phyloP scores from a whole-genome alignment of 352 stramenopile genomes.

The Globisporangium spinosum region DNA sequence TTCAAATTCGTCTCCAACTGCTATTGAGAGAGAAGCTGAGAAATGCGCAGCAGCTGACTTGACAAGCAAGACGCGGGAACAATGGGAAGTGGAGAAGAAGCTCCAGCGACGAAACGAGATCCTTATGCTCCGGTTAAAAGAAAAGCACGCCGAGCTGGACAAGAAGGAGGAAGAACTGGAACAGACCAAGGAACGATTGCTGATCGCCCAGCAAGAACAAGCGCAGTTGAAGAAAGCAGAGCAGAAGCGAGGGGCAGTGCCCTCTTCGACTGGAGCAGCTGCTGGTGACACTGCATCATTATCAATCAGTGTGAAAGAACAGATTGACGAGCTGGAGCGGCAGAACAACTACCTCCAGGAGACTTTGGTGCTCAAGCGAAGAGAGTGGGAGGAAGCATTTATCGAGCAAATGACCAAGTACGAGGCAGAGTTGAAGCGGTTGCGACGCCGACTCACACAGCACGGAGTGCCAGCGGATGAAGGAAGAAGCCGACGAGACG shows the following conservation, averaged over 20 bases:
- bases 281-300: constrained; percentile 4
- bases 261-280: constrained; percentile 2
- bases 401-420: constrained; percentile 50
- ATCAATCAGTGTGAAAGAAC: constrained; percentile 16
- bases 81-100: constrained; percentile 67
- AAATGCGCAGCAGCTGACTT: background rate
- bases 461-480: constrained; percentile 18
- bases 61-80: constrained; percentile 20
- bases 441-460: constrained; percentile 40
- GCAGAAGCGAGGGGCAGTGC: constrained; percentile 16
- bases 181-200: constrained; percentile 29
- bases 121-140: constrained; percentile 61
- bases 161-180: constrained; percentile 44
- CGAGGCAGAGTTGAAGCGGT: constrained; percentile 44
- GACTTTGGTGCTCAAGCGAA: constrained; percentile 53
- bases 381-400: constrained; percentile 57
- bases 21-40: background rate
- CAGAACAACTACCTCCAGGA: constrained; percentile 63
- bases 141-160: constrained; percentile 54
- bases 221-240: constrained; percentile 20
- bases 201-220: constrained; percentile 28
- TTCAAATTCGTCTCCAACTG: constrained; percentile 1
- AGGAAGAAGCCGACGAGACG: constrained; percentile 9
- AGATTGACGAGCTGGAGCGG: constrained; percentile 39
- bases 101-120: constrained; percentile 66